These are phyloP conservation scores for Rhizoclosmatium sp. DNA, from an alignment of 192 early-diverging fungal species.

Conservation along the genomic window DNA sequence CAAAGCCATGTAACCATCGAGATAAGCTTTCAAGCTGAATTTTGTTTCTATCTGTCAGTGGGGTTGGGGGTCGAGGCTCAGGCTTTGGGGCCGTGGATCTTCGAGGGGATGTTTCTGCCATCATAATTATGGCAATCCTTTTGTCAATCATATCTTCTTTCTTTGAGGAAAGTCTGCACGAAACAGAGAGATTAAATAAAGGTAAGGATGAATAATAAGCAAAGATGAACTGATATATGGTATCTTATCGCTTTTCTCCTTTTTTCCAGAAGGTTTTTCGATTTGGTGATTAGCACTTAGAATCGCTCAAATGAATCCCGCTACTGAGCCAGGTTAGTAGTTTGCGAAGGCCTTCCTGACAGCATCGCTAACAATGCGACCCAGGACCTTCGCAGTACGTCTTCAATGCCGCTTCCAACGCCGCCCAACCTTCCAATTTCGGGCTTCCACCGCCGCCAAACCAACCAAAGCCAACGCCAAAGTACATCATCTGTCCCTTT, in stretches of 20 bases:
- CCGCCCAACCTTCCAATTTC: neutral
- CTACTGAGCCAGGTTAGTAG: no score
- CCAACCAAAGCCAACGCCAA: conserved; percentile 9
- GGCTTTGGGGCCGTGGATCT: neutral
- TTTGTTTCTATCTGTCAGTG: conserved; percentile 17
- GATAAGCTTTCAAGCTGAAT: conserved; percentile 11
- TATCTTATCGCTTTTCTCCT: neutral
- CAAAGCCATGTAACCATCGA: conserved; percentile 34
- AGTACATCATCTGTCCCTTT: conserved; percentile 37
- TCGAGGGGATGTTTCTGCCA: neutral
- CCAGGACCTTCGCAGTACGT: no score
- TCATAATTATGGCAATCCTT: no score
- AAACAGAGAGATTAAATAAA: neutral
- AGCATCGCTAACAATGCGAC: no score
- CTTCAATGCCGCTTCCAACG: no score
- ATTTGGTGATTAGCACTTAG: neutral
- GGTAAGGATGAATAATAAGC: neutral
- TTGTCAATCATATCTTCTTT: no score
- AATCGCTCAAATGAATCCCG: no score
- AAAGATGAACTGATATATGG: neutral
- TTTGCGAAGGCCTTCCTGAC: no score
- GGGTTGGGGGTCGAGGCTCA: neutral
- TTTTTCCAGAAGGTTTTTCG: neutral
- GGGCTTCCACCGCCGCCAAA: neutral
- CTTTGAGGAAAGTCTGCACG: no score